These are phyloP conservation scores for Berkeleyomyces rouxiae DNA, from an alignment of 2,329 filamentous ascomycete genomes.

Conservation along the genomic window DNA sequence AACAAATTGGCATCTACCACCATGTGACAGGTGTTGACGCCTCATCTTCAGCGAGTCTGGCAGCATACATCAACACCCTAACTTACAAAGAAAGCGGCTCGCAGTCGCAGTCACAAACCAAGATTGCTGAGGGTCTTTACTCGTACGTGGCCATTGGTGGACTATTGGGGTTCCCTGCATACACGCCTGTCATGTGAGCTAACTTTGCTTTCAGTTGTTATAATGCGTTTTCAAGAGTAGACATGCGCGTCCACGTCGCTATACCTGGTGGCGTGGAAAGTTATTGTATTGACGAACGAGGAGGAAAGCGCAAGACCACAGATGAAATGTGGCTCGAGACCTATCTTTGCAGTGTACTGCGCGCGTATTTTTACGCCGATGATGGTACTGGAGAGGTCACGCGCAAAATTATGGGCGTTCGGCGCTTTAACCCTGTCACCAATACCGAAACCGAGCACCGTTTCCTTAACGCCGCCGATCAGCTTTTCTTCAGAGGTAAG, in stretches of 20 bases:
- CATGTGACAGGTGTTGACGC: constrained; percentile 96
- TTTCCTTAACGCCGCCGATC: constrained; percentile 86
- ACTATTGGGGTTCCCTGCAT: background rate
- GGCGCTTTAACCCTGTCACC: constrained; percentile 92
- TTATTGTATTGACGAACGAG: constrained; percentile 93
- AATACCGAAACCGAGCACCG: constrained; percentile 97
- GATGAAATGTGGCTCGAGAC: constrained; percentile 96
- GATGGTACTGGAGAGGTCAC: constrained; percentile 88
- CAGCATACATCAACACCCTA: constrained; percentile 95
- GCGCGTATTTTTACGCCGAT: constrained; percentile 93
- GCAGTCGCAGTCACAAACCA: constrained; percentile 42
- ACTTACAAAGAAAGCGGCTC: constrained; percentile 69
- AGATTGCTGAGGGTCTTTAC: constrained; percentile 87
- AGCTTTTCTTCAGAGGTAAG: constrained; percentile 79
- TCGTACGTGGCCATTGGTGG: constrained; percentile 44
- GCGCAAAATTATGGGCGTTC: constrained; percentile 91
- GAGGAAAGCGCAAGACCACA: constrained; percentile 82
- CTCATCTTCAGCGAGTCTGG: constrained; percentile 89
- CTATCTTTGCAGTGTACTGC: constrained; percentile 83
- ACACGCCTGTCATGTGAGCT: background rate
- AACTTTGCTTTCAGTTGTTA: constrained; percentile 46
- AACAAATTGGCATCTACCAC: constrained; percentile 79
- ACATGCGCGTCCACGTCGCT: constrained; percentile 96
- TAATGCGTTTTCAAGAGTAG: constrained; percentile 94
- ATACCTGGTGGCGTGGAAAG: constrained; percentile 94